phyloP scores from a whole-genome alignment of 169 alveolate genomes.

The Perkinsus olseni region DNA sequence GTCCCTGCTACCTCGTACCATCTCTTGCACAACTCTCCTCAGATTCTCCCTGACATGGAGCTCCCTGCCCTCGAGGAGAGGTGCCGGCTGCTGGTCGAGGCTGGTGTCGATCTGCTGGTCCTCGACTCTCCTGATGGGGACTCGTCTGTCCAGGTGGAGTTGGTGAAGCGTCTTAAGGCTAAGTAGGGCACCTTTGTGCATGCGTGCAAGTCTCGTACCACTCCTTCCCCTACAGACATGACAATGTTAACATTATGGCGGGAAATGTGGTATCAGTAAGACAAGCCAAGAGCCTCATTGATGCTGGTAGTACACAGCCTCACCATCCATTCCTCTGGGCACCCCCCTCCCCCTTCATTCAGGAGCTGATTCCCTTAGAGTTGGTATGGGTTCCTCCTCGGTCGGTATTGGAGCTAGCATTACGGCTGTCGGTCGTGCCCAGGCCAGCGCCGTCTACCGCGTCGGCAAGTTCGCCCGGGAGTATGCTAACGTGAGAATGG shows the following conservation, averaged over 20 bases:
- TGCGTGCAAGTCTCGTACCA: constrained; percentile 23
- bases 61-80: not conserved
- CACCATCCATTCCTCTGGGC: not conserved
- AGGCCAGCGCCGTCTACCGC: constrained; percentile 67
- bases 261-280: constrained; percentile 75
- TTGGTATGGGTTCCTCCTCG: constrained; percentile 83
- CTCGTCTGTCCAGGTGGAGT: constrained; percentile 70
- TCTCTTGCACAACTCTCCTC: too few species aligned
- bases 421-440: constrained; percentile 68
- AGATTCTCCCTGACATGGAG: not conserved
- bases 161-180: constrained; percentile 66
- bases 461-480: constrained; percentile 57
- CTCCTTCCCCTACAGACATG: not conserved
- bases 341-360: not conserved
- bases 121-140: constrained; percentile 88
- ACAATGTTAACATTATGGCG: constrained; percentile 44
- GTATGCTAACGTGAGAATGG: constrained; percentile 20
- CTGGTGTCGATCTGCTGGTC: constrained; percentile 63
- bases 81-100: constrained; percentile 28
- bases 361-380: constrained; percentile 69
- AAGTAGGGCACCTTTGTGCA: constrained; percentile 49
- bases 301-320: constrained; percentile 42
- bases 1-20: not conserved
- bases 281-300: constrained; percentile 61
- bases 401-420: constrained; percentile 56